These are phyloP conservation scores for Xylaria sp. DNA, from an alignment of 2,329 filamentous ascomycete species.

Conservation along the genomic window DNA sequence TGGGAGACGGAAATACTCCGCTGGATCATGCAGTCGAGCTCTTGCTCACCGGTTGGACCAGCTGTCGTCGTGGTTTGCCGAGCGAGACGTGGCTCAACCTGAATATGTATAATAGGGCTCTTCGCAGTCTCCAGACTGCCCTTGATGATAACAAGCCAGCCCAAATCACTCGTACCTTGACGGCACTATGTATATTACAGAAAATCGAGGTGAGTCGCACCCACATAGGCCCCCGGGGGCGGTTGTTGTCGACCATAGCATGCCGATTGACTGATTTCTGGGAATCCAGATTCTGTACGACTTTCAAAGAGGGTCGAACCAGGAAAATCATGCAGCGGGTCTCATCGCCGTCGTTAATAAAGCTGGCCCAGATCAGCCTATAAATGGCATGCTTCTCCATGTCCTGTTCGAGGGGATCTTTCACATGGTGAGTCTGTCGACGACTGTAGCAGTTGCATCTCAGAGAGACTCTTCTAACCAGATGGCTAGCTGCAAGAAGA, in stretches of 20 bases:
- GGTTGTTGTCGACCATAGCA: background rate
- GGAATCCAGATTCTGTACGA: slow-evolving; percentile 25
- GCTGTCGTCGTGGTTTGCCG: slow-evolving; percentile 22
- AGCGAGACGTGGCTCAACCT: slow-evolving; percentile 26
- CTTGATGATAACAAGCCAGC: slow-evolving; percentile 21
- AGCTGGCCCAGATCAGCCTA: slow-evolving; percentile 22
- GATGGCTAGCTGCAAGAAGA: slow-evolving; percentile 27
- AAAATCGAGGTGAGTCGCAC: slow-evolving; percentile 25
- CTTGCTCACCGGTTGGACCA: slow-evolving; percentile 25
- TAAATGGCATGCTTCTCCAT: slow-evolving; percentile 25
- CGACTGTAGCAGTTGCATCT: background rate
- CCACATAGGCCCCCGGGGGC: background rate
- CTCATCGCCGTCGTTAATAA: slow-evolving; percentile 27
- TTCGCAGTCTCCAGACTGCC: slow-evolving; percentile 26
- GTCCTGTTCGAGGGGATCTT: slow-evolving; percentile 28
- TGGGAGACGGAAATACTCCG: slow-evolving; percentile 20
- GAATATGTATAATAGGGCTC: slow-evolving; percentile 23
- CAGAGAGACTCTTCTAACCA: slow-evolving; percentile 13
- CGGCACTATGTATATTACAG: slow-evolving; percentile 27
- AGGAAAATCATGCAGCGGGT: slow-evolving; percentile 28
- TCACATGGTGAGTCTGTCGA: slow-evolving; percentile 24
- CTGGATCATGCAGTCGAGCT: slow-evolving; percentile 26
- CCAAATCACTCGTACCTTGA: slow-evolving; percentile 22
- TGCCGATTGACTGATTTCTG: background rate
- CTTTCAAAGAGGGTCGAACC: slow-evolving; percentile 26